Conservation (phyloP, 2,329 filamentous ascomycete species). For the Exophiala sp. region DNA sequence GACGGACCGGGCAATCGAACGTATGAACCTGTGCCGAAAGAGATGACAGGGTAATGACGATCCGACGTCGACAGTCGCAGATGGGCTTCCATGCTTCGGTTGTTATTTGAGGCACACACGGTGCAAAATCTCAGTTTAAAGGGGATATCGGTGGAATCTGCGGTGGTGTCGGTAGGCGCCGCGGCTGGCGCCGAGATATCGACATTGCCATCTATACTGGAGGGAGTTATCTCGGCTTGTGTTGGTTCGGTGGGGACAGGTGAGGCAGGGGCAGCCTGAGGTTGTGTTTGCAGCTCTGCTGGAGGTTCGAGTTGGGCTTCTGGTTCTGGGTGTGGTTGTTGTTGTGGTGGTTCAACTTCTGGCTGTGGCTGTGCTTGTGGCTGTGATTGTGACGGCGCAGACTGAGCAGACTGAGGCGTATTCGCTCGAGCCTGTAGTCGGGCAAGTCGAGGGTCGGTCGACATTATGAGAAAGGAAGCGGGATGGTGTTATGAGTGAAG, state of each 20-base stretch:
- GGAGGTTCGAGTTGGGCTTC: neutral
- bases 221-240: neutral
- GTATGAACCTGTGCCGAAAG: conserved; percentile 91
- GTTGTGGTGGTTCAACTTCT: neutral
- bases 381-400: conserved; percentile 9
- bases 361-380: conserved; percentile 4
- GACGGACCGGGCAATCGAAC: conserved; percentile 88
- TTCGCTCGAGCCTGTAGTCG: conserved; percentile 41
- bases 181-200: conserved; percentile 21
- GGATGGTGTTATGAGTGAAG: conserved; percentile 5
- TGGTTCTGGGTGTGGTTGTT: neutral
- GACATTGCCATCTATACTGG: conserved; percentile 19
- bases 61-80: conserved; percentile 76
- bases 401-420: conserved; percentile 35
- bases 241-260: neutral
- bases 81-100: conserved; percentile 99
- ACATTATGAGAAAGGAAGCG: conserved; percentile 32
- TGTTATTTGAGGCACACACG: conserved; percentile 98
- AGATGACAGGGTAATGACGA: conserved; percentile 90
- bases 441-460: conserved; percentile 48
- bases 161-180: conserved; percentile 14
- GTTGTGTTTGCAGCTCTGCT: neutral
- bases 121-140: conserved; percentile 96
- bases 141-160: conserved; percentile 33
- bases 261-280: conserved; percentile 14